Percentiles rank a stretch among this genome's conserved stretches.
These are phyloP conservation scores for Larix kaempferi DNA, from an alignment of 75 land plant genomes.

Conservation along the genomic window DNA sequence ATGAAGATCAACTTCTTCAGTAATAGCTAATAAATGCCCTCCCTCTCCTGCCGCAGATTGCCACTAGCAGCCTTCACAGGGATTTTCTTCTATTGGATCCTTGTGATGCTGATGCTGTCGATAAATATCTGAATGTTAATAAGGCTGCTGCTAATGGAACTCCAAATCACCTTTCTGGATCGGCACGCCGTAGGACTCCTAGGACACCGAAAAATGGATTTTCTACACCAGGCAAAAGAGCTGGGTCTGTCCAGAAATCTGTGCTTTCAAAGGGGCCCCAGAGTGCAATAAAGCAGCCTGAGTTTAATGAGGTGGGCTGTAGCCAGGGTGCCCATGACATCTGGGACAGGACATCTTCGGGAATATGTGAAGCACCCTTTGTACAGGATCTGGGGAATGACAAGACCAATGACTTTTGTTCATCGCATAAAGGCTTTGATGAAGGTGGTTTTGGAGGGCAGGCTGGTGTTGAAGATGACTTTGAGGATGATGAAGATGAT, in stretches of 20 bases:
- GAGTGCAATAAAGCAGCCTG: not conserved
- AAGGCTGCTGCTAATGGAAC: constrained; percentile 2
- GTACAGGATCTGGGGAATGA: constrained; percentile 18
- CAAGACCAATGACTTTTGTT: not conserved
- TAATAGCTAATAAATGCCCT: not conserved
- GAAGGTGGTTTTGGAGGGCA: not conserved
- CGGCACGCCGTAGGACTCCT: constrained; percentile 26
- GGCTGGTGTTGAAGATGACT: constrained; percentile 21
- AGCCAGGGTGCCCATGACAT: not conserved
- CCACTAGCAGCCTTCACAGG: constrained; percentile 66
- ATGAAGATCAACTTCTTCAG: not conserved
- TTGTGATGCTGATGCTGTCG: constrained; percentile 63
- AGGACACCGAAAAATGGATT: constrained; percentile 17
- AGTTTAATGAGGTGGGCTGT: constrained; percentile 8
- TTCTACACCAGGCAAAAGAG: constrained; percentile 46
- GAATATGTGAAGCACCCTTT: constrained; percentile 3
- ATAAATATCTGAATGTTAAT: constrained; percentile 43
- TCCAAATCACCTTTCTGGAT: constrained; percentile 19
- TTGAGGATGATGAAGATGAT: constrained; percentile 68
- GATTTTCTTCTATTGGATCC: constrained; percentile 88
- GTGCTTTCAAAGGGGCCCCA: constrained; percentile 19
- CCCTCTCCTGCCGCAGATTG: constrained; percentile 55
- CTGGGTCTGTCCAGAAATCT: constrained; percentile 31
- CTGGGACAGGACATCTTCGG: not conserved
- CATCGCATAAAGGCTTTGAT: not conserved